Evolutionary conservation across 441 rosid species (phyloP).

Genomic region (Brassica hybrid): DNA sequence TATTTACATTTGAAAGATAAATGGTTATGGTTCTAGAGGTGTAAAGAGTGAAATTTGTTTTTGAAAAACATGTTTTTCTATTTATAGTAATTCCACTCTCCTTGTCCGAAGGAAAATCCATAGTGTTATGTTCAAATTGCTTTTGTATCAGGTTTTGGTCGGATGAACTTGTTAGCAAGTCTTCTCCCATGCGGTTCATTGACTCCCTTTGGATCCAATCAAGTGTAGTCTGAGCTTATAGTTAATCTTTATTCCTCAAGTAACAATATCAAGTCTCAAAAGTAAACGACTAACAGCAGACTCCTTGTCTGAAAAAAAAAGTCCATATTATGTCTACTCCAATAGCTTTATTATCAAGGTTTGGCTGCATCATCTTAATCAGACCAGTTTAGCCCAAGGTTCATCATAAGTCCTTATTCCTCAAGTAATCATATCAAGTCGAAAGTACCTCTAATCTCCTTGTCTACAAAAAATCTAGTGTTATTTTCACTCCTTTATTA

Average conservation of each 20-base stretch:
- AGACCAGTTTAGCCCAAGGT: neutral
- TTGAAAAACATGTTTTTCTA: too few relatives aligned
- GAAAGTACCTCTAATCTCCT: neutral
- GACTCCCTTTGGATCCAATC: too few relatives aligned
- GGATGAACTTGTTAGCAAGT: too few relatives aligned
- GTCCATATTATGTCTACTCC: neutral
- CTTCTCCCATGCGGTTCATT: too few relatives aligned
- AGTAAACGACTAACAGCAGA: neutral
- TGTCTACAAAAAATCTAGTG: neutral
- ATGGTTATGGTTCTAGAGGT: neutral
- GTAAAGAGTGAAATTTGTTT: too few relatives aligned
- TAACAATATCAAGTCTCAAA: neutral
- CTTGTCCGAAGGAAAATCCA: constrained; percentile 12
- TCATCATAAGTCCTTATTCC: neutral
- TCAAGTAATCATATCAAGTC: neutral
- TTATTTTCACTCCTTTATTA: neutral
- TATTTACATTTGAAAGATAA: neutral
- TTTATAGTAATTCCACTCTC: neutral
- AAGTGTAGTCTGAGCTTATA: neutral
- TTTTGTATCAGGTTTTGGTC: neutral
- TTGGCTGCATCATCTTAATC: neutral
- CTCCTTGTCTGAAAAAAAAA: constrained; percentile 10
- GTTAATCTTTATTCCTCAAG: neutral
- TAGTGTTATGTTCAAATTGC: neutral
- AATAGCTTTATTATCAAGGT: neutral